Evolutionary conservation across 495 filamentous ascomycete genomes (phyloP).

Genomic region (Neurospora sublineolata): DNA sequence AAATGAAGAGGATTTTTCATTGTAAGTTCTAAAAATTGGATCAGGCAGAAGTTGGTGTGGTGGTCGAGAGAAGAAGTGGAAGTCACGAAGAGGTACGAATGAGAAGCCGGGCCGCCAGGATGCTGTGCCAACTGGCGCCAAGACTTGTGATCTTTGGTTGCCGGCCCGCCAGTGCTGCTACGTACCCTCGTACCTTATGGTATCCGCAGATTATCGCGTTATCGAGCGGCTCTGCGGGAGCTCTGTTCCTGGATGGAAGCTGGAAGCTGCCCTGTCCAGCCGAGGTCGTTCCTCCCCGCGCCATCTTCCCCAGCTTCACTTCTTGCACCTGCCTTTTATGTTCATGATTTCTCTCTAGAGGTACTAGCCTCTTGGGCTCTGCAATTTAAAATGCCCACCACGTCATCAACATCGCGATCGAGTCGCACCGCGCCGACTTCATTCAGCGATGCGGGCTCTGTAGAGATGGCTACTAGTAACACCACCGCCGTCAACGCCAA

Average conservation of each 20-base stretch:
- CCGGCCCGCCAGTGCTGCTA: neutral
- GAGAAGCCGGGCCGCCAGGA: neutral
- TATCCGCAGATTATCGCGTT: neutral
- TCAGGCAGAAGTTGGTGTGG: neutral
- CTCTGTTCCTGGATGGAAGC: neutral
- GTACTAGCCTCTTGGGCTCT: no score
- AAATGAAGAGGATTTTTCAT: neutral
- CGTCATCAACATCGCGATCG: neutral
- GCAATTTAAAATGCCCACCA: neutral
- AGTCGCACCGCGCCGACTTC: neutral
- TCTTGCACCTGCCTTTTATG: neutral
- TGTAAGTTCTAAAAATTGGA: neutral
- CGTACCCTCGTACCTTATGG: no score
- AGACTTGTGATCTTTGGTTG: neutral
- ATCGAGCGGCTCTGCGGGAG: neutral
- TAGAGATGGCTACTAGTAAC: neutral
- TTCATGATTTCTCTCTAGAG: neutral
- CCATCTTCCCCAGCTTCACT: neutral
- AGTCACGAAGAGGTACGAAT: neutral
- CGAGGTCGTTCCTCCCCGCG: neutral
- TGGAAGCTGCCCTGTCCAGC: neutral
- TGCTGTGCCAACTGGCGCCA: neutral
- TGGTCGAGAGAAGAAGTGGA: neutral
- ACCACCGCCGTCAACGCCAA: neutral
- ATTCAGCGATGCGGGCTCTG: neutral